Evolutionary conservation across 2,329 filamentous ascomycete species (phyloP).

Genomic region (Monosporascus sp.): DNA sequence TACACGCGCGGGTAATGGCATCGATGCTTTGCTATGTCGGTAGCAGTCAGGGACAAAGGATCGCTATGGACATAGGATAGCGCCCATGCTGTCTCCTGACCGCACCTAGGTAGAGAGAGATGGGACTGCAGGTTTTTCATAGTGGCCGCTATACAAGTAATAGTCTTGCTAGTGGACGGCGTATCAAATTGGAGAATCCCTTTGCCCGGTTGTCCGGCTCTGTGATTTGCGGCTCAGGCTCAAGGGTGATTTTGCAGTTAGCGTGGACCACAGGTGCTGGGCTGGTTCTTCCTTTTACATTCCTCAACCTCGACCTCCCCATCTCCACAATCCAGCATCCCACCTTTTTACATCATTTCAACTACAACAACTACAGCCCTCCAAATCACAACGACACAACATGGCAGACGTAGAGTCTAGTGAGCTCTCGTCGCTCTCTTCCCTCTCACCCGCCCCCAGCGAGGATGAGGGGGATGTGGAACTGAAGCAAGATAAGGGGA

Average conservation of each 20-base stretch:
- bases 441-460: constrained; percentile 44
- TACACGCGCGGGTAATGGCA: neutral
- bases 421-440: constrained; percentile 53
- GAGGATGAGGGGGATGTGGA: constrained; percentile 49
- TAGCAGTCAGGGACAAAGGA: neutral
- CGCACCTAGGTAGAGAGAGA: neutral
- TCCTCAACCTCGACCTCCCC: constrained; percentile 18
- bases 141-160: neutral
- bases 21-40: neutral
- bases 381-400: constrained; percentile 17
- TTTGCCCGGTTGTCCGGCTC: constrained; percentile 9
- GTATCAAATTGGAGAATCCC: constrained; percentile 23
- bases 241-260: constrained; percentile 23
- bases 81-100: no score
- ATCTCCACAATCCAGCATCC: constrained; percentile 11
- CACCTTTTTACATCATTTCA: constrained; percentile 8
- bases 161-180: constrained; percentile 15
- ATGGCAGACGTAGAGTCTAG: constrained; percentile 60
- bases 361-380: constrained; percentile 2
- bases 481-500: constrained; percentile 49
- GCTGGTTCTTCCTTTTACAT: constrained; percentile 16
- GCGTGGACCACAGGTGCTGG: constrained; percentile 26
- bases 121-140: neutral
- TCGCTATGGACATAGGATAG: neutral
- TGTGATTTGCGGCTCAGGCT: constrained; percentile 25